Percentiles rank a stretch among this genome's conserved stretches.
Conservation (phyloP, 306 rosid genomes). For the Mimosa pudica region DNA sequence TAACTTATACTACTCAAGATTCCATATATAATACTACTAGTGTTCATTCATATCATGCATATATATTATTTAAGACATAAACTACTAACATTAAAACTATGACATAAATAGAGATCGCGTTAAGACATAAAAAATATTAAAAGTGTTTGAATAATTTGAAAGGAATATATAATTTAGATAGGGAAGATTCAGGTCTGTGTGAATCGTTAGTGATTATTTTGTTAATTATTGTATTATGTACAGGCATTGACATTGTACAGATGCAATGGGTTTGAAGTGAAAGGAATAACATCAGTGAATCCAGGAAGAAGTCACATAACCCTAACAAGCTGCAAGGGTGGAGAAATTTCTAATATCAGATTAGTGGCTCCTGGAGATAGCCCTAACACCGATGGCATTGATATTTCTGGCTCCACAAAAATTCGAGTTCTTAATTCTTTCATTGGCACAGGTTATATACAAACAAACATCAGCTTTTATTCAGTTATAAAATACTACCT, state of each 20-base stretch:
- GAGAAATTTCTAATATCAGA: conserved; percentile 34
- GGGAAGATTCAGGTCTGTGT: background rate
- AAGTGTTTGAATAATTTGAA: background rate
- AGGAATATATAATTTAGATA: background rate
- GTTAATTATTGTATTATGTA: too few species aligned
- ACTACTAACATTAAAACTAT: background rate
- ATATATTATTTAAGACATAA: background rate
- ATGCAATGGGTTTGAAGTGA: conserved; percentile 41
- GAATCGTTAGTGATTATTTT: background rate
- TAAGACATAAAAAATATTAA: too few species aligned
- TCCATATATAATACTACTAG: background rate
- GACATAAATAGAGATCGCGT: background rate
- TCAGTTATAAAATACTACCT: background rate
- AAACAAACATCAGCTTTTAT: background rate
- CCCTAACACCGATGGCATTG: conserved; percentile 64
- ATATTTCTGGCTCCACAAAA: conserved; percentile 43
- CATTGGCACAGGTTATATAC: conserved; percentile 47
- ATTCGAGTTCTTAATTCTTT: conserved; percentile 45
- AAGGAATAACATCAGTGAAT: conserved; percentile 43
- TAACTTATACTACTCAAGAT: background rate
- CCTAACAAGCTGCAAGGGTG: conserved; percentile 42
- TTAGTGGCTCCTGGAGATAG: conserved; percentile 50
- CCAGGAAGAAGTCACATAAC: conserved; percentile 58
- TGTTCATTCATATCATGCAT: background rate
- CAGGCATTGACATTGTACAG: conserved; percentile 52